Evolutionary conservation across 2,329 filamentous ascomycete genomes (phyloP).

Genomic region (Aschersonia sp.): DNA sequence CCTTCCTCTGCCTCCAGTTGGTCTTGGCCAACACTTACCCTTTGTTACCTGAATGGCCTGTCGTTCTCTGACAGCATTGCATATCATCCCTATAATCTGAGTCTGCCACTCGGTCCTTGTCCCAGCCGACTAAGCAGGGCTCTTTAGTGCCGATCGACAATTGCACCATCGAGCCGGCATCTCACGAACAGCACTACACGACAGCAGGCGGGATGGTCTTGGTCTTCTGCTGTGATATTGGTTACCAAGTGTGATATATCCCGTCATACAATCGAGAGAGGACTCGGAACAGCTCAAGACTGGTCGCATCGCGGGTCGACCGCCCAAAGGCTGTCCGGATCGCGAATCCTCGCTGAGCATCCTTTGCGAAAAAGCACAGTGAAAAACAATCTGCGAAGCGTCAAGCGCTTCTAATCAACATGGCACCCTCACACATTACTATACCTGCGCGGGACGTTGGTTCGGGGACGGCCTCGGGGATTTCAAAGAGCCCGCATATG

Average conservation of each 20-base stretch:
- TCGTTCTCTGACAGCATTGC: background rate
- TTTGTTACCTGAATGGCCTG: background rate
- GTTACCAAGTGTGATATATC: background rate
- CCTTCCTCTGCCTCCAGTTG: background rate
- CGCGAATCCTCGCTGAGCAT: background rate
- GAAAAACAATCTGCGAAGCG: background rate
- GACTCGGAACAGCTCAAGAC: too few species aligned
- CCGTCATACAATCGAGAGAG: too few species aligned
- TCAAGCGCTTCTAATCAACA: slow-evolving; percentile 10
- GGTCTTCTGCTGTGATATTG: background rate
- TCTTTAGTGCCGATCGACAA: background rate
- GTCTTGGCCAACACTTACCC: background rate
- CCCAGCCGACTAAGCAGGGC: background rate
- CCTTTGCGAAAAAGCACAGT: background rate
- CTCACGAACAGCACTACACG: background rate
- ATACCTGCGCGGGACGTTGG: slow-evolving; percentile 27
- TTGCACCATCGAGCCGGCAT: slow-evolving; percentile 3
- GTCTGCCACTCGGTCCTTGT: background rate
- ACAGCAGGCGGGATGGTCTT: too few species aligned
- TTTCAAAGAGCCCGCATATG: slow-evolving; percentile 43
- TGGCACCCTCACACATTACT: slow-evolving; percentile 36
- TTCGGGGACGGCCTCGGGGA: slow-evolving; percentile 8
- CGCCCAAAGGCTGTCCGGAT: background rate
- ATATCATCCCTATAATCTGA: background rate
- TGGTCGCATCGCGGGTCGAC: background rate